phyloP scores from a whole-genome alignment of 1,139 yeast species.

The Taiozyma onychis region DNA sequence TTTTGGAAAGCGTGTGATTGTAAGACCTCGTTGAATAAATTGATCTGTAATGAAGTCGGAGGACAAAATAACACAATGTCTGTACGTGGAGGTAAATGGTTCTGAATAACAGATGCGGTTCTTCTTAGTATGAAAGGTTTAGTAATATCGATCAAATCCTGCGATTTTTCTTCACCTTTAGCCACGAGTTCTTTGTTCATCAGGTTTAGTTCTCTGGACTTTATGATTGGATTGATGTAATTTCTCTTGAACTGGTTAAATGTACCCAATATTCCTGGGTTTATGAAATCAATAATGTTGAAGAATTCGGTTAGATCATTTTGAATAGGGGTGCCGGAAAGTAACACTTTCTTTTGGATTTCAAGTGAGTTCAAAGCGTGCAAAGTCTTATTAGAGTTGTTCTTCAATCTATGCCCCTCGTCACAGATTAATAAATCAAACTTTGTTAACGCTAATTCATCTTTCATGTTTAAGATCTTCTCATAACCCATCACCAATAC shows the following conservation, averaged over 20 bases:
- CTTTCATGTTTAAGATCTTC: slow-evolving; percentile 53
- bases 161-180: slow-evolving; percentile 57
- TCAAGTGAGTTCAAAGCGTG: slow-evolving; percentile 53
- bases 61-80: slow-evolving; percentile 77
- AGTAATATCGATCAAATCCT: slow-evolving; percentile 57
- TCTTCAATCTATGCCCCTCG: slow-evolving; percentile 89
- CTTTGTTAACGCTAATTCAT: slow-evolving; percentile 43
- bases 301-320: slow-evolving; percentile 83
- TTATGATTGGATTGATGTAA: slow-evolving; percentile 65
- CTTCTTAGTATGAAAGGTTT: slow-evolving; percentile 69
- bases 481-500: slow-evolving; percentile 88
- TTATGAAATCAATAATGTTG: slow-evolving; percentile 74
- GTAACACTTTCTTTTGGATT: slow-evolving; percentile 52
- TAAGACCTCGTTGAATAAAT: slow-evolving; percentile 47
- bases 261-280: slow-evolving; percentile 75
- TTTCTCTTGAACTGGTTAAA: slow-evolving; percentile 57
- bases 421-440: slow-evolving; percentile 86
- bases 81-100: slow-evolving; percentile 69
- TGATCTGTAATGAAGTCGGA: slow-evolving; percentile 60
- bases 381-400: slow-evolving; percentile 61
- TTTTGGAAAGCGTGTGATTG: slow-evolving; percentile 36
- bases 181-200: slow-evolving; percentile 41
- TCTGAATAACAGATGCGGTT: slow-evolving; percentile 58
- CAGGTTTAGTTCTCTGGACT: slow-evolving; percentile 71
- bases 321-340: slow-evolving; percentile 95